phyloP scores from a whole-genome alignment of 192 early-diverging fungal species.

The Phycomyces blakesleeanus region DNA sequence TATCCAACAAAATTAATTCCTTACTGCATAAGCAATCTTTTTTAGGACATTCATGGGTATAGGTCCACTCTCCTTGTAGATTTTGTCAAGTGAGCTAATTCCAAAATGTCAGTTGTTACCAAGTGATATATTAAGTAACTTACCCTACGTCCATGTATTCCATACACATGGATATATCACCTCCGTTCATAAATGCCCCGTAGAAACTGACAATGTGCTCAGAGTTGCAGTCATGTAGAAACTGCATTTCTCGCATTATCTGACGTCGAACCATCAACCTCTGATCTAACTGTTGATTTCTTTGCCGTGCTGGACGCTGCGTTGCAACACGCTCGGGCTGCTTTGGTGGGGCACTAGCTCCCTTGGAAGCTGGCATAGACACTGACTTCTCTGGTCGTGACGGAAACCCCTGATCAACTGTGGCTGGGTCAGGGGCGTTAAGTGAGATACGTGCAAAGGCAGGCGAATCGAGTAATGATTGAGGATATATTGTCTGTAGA shows the following conservation, averaged over 20 bases:
- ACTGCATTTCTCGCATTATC: constrained; percentile 90
- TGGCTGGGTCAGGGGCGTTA: background rate
- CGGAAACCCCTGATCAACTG: background rate
- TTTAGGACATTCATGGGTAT: constrained; percentile 81
- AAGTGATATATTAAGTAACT: background rate
- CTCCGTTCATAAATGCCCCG: constrained; percentile 81
- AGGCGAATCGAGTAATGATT: constrained; percentile 22
- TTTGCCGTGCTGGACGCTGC: background rate
- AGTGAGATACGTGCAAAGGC: constrained; percentile 6
- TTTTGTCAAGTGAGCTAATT: constrained; percentile 72
- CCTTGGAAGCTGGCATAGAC: background rate
- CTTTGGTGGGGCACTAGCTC: too few species aligned
- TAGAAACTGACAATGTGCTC: constrained; percentile 94
- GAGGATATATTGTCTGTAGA: constrained; percentile 26
- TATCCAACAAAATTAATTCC: constrained; percentile 5
- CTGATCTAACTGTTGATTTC: constrained; percentile 27
- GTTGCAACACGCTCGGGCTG: too few species aligned
- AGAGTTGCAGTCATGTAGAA: constrained; percentile 92
- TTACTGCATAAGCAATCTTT: constrained; percentile 73
- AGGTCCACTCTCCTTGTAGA: constrained; percentile 85
- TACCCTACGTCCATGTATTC: constrained; percentile 91
- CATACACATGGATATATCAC: constrained; percentile 91
- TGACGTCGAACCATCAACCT: constrained; percentile 71
- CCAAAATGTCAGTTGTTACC: background rate
- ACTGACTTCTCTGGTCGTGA: background rate